phyloP scores from a whole-genome alignment of 345 rosid genomes.

The Hypericum androsaemum region DNA sequence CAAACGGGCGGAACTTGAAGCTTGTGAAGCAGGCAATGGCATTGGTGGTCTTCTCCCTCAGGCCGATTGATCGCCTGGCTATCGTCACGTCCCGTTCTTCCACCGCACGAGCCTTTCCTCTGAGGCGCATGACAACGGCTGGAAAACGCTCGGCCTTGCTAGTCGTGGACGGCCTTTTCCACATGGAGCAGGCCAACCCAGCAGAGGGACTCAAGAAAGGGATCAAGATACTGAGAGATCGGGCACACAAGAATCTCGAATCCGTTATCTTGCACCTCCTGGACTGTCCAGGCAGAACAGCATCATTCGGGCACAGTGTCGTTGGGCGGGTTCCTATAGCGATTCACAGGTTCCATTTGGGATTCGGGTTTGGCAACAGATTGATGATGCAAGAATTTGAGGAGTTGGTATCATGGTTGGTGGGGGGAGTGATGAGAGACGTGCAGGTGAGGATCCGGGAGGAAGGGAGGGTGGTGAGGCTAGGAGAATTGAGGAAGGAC shows the following conservation, averaged over 20 bases:
- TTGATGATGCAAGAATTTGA: constrained; percentile 76
- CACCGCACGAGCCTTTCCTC: constrained; percentile 67
- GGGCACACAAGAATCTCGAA: constrained; percentile 57
- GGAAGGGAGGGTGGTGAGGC: constrained; percentile 41
- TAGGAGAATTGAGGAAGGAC: constrained; percentile 55
- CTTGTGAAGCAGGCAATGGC: constrained; percentile 84
- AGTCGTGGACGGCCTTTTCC: constrained; percentile 78
- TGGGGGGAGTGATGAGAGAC: constrained; percentile 51
- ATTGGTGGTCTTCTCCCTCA: constrained; percentile 60
- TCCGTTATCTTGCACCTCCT: constrained; percentile 63
- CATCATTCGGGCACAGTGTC: constrained; percentile 33
- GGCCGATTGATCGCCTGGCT: constrained; percentile 63
- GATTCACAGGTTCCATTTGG: constrained; percentile 65
- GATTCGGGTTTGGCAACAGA: constrained; percentile 64
- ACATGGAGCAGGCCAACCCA: constrained; percentile 66
- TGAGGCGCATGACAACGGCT: constrained; percentile 71
- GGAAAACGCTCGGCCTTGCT: constrained; percentile 69
- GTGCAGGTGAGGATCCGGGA: constrained; percentile 58
- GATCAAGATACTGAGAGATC: constrained; percentile 65
- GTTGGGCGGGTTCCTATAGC: constrained; percentile 41
- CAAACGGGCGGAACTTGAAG: constrained; percentile 67
- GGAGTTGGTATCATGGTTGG: constrained; percentile 48
- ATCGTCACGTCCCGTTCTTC: constrained; percentile 76
- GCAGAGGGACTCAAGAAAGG: constrained; percentile 72
- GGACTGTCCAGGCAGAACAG: constrained; percentile 35